phyloP scores from a whole-genome alignment of 441 rosid genomes.

The Lepidium campestre region DNA sequence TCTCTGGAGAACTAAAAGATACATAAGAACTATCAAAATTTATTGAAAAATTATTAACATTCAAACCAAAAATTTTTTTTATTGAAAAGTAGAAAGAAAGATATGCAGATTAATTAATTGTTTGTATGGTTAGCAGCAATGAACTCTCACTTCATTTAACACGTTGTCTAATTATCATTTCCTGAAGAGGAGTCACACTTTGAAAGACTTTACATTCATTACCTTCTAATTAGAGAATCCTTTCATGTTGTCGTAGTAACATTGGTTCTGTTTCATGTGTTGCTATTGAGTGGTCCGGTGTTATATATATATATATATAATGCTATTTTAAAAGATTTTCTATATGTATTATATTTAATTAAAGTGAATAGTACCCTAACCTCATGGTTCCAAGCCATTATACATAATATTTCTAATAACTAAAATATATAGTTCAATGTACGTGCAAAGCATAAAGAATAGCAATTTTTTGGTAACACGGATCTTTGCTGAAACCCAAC shows the following conservation, averaged over 20 bases:
- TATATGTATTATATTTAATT: neutral
- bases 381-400: neutral
- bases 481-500: no score
- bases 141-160: no score
- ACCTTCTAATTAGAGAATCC: neutral
- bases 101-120: no score
- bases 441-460: neutral
- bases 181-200: no score
- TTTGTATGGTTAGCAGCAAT: no score
- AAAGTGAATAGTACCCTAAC: neutral
- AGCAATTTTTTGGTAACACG: no score
- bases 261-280: neutral
- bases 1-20: no score
- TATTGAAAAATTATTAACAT: no score
- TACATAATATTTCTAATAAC: neutral
- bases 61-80: no score
- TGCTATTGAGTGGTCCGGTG: neutral
- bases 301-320: neutral
- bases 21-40: no score
- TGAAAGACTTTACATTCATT: neutral
- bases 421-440: neutral
- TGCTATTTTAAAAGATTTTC: neutral
- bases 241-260: neutral
- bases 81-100: no score
- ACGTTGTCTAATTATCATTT: no score